phyloP scores from a whole-genome alignment of 2,329 filamentous ascomycete genomes.

The Penicillium sp. region DNA sequence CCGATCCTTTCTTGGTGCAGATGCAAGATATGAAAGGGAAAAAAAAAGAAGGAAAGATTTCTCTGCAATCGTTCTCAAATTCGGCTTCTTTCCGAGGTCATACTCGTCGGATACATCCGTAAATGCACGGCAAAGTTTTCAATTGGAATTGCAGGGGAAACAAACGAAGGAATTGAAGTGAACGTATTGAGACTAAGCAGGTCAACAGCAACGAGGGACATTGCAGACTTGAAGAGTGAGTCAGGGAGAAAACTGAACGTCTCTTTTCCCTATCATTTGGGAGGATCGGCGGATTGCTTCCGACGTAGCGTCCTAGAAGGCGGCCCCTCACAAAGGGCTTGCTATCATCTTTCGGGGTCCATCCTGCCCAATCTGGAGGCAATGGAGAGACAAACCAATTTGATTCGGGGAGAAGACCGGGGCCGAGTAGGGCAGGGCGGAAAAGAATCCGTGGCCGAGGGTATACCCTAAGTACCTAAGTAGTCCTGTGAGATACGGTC shows the following conservation, averaged over 20 bases:
- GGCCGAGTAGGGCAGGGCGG: slow-evolving; percentile 11
- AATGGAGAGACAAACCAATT: neutral
- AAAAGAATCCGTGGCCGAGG: slow-evolving; percentile 19
- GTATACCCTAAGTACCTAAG: neutral
- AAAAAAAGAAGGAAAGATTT: neutral
- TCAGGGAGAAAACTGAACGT: slow-evolving; percentile 4
- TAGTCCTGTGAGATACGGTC: neutral
- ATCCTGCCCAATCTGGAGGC: neutral
- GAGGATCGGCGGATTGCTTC: neutral
- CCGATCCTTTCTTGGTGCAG: neutral
- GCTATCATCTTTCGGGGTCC: slow-evolving; percentile 3
- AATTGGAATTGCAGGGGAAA: neutral
- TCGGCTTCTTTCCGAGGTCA: slow-evolving; percentile 10
- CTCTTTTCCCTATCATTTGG: neutral
- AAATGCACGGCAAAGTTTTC: neutral
- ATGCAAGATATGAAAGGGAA: neutral
- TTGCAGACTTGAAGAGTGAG: slow-evolving; percentile 8
- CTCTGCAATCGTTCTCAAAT: neutral
- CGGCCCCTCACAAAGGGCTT: neutral
- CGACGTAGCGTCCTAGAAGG: neutral
- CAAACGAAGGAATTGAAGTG: neutral
- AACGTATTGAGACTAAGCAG: neutral
- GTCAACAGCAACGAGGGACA: neutral
- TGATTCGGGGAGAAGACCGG: slow-evolving; percentile 12
- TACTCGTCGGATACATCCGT: neutral